These are phyloP conservation scores for Pleurotus djamor DNA, from an alignment of 768 basidiomycete genomes.

Conservation along the genomic window DNA sequence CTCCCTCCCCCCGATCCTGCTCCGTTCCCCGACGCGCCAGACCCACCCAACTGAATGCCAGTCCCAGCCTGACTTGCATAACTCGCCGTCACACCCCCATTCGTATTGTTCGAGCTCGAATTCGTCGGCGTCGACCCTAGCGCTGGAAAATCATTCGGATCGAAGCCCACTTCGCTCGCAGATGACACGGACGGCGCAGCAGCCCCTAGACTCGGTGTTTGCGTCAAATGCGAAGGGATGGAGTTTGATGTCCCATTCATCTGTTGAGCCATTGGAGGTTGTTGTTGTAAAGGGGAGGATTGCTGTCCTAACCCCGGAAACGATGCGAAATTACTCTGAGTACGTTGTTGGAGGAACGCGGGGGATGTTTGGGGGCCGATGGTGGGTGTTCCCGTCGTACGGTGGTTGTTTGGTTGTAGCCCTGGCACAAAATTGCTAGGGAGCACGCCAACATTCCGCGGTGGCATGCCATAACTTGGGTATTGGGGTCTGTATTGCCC, in stretches of 20 bases:
- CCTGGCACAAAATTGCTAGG: constrained; percentile 53
- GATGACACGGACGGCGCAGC: constrained; percentile 65
- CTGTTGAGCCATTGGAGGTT: constrained; percentile 51
- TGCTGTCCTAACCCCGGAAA: constrained; percentile 54
- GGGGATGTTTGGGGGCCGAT: constrained; percentile 59
- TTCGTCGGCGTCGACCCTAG: constrained; percentile 60
- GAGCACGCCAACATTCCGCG: constrained; percentile 52
- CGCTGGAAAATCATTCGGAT: constrained; percentile 88
- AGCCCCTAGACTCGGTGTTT: constrained; percentile 45
- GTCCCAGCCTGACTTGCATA: constrained; percentile 84
- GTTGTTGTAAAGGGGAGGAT: constrained; percentile 39
- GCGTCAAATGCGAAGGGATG: constrained; percentile 54
- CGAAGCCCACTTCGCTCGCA: constrained; percentile 73
- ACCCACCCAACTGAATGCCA: constrained; percentile 46
- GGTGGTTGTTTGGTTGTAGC: constrained; percentile 60
- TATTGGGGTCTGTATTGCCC: constrained; percentile 63
- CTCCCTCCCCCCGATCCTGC: constrained; percentile 14
- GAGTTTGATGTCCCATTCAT: constrained; percentile 49
- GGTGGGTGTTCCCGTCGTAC: constrained; percentile 51
- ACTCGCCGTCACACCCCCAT: constrained; percentile 51
- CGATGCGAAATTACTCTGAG: constrained; percentile 56
- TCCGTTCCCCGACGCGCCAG: constrained; percentile 18
- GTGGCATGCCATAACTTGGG: constrained; percentile 57
- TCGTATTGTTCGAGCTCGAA: constrained; percentile 35
- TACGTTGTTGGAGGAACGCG: constrained; percentile 61